Base-by-base conservation (phyloP, 495 filamentous ascomycete species). In the Talaromyces thailandensis region DNA sequence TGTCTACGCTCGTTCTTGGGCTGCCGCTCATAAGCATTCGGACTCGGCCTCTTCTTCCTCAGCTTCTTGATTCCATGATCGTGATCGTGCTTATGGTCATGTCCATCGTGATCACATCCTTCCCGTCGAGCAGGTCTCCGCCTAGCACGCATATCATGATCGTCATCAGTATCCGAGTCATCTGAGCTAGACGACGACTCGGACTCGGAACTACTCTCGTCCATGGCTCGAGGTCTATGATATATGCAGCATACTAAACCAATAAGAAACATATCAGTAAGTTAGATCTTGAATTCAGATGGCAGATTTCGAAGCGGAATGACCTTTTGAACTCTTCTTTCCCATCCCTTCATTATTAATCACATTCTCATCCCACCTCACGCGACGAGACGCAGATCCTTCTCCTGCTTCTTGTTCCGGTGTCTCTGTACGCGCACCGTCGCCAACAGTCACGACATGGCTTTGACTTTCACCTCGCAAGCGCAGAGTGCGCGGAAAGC, bases 301-400 rank as follows among this genome's bases (percentile, higher is more conserved):
- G 48, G 24, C 18, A 24, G 7, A 21, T 25, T 14, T 26, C 7
- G 11, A 25, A 0, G 51, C n/a, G 23, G 24, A 40, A 67, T 68
- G 45, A 92, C 93, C 92, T 88, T 99, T 99, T 0, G 89, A 93
- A 50, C 83, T 90, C 77, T 98, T 99, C 74, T 87, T 89, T 5
- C 92, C 92, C 73, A 98, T 81, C 4, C 93, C 93, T 73, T 99
- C 94, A 68, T 99, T 99, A 76, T 99, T 92, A 6, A 99, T 77
- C 6, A 97, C 93, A 71, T 93, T 90, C 66, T 91, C 89, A 8
- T 89, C 91, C 94, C 94, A 99, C 75, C 87, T 82, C 53, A 98
- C 93, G 35, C 82, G 80, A 37, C 84, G 76, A 8, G 23, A 62
- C 16, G 21, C 70, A 51, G 7, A 65, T 64, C 51, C 21, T 4